Conservation (phyloP, 495 filamentous ascomycete genomes). For the Penicillium simplicissimum region DNA sequence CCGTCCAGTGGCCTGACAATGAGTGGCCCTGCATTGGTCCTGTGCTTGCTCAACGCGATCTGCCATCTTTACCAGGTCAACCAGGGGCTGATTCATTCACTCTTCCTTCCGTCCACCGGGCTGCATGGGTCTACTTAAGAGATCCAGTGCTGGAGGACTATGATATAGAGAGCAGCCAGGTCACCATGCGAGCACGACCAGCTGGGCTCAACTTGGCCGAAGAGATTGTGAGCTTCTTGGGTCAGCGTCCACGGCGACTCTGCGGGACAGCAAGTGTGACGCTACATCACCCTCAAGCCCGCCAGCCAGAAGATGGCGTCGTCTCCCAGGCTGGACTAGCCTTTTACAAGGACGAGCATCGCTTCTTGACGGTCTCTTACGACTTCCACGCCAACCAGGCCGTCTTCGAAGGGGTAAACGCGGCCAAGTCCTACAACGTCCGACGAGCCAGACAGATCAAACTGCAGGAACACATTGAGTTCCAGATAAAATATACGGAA, state of each 20-base stretch:
- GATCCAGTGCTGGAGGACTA: conserved; percentile 9
- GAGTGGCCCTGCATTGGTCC: conserved; percentile 30
- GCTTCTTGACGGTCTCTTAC: conserved; percentile 12
- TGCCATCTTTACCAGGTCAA: background rate
- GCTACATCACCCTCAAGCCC: background rate
- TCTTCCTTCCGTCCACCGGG: background rate
- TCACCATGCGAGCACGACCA: background rate
- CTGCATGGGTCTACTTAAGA: conserved; percentile 16
- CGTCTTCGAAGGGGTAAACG: conserved; percentile 11
- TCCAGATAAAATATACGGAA: conserved; percentile 5
- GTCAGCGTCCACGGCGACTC: conserved; percentile 14
- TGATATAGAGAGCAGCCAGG: background rate
- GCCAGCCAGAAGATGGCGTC: background rate
- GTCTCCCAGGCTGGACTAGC: conserved; percentile 12
- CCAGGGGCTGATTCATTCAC: background rate
- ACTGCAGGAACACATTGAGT: conserved; percentile 1
- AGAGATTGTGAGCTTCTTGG: conserved; percentile 1
- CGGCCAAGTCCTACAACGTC: background rate
- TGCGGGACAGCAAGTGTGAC: conserved; percentile 5
- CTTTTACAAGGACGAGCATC: conserved; percentile 24
- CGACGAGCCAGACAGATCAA: background rate
- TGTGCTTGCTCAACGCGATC: conserved; percentile 20
- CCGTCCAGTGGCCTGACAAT: conserved; percentile 49
- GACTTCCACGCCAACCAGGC: conserved; percentile 1
- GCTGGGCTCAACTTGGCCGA: background rate